These are phyloP conservation scores for Candida gigantensis DNA, from an alignment of 1,139 yeast genomes.

Conservation along the genomic window DNA sequence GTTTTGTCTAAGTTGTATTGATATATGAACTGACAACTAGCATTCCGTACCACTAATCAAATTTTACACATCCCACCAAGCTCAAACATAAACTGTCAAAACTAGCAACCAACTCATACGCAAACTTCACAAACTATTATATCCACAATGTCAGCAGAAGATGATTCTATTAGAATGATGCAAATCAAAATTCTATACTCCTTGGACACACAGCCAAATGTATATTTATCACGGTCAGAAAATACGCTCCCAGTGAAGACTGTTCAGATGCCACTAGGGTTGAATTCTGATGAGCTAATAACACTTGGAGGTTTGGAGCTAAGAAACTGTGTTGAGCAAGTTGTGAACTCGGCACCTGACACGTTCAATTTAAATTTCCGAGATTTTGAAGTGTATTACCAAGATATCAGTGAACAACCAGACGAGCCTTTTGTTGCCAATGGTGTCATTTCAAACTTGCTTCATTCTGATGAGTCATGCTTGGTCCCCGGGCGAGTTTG, in stretches of 20 bases:
- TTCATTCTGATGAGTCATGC: conserved; percentile 27
- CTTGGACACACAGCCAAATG: conserved; percentile 57
- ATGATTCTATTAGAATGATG: conserved; percentile 40
- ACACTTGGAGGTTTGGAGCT: conserved; percentile 60
- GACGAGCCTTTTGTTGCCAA: conserved; percentile 79
- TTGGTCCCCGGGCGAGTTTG: conserved; percentile 72
- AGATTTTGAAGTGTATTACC: conserved; percentile 72
- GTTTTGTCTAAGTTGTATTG: too few relatives aligned
- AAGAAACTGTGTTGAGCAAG: conserved; percentile 51
- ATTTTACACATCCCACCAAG: too few relatives aligned
- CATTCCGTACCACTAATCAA: background rate
- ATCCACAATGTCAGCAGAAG: conserved; percentile 17
- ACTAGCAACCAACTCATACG: too few relatives aligned
- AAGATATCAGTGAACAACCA: conserved; percentile 68
- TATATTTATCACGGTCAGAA: conserved; percentile 58
- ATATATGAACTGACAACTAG: background rate
- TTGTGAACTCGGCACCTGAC: conserved; percentile 58
- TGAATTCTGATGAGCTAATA: conserved; percentile 34
- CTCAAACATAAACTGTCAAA: too few relatives aligned
- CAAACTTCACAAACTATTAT: background rate
- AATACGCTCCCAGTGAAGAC: conserved; percentile 48
- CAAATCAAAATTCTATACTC: conserved; percentile 62
- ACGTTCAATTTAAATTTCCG: conserved; percentile 46
- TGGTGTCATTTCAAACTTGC: conserved; percentile 57
- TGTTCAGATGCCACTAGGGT: conserved; percentile 42